Conservation (phyloP, 2,329 filamentous ascomycete species). For the Paraphoma sp. region DNA sequence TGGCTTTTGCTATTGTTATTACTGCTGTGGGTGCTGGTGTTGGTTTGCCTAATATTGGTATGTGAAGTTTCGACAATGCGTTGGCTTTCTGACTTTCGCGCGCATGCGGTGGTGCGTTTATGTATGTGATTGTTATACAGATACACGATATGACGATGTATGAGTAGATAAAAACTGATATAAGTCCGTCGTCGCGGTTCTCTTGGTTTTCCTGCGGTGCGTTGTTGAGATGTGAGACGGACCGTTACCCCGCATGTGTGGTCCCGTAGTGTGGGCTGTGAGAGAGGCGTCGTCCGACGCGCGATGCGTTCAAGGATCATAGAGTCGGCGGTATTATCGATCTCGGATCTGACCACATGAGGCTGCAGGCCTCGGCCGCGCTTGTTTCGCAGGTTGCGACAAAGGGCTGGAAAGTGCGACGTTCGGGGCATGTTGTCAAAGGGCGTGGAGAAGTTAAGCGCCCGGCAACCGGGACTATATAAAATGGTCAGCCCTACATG, state of each 20-base stretch:
- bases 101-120: not conserved
- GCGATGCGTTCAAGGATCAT: not conserved
- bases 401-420: not conserved
- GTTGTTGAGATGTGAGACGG: not conserved
- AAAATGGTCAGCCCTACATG: not conserved
- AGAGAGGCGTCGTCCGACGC: not conserved
- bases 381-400: not conserved
- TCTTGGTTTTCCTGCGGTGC: too few relatives aligned
- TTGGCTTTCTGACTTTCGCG: not conserved
- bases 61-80: not conserved
- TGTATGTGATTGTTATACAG: not conserved
- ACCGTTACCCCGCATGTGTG: not conserved
- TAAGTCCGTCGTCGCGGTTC: not conserved
- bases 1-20: not conserved
- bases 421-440: not conserved
- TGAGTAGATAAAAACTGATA: not conserved
- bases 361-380: not conserved
- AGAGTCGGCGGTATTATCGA: not conserved
- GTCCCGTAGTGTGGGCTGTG: too few relatives aligned
- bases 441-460: not conserved
- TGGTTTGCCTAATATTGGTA: not conserved
- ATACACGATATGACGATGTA: slow-evolving; percentile 3
- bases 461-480: not conserved
- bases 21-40: not conserved
- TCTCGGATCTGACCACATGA: not conserved